Evolutionary conservation across 2,329 filamentous ascomycete genomes (phyloP).

Genomic region (Fusarium lyarnte): DNA sequence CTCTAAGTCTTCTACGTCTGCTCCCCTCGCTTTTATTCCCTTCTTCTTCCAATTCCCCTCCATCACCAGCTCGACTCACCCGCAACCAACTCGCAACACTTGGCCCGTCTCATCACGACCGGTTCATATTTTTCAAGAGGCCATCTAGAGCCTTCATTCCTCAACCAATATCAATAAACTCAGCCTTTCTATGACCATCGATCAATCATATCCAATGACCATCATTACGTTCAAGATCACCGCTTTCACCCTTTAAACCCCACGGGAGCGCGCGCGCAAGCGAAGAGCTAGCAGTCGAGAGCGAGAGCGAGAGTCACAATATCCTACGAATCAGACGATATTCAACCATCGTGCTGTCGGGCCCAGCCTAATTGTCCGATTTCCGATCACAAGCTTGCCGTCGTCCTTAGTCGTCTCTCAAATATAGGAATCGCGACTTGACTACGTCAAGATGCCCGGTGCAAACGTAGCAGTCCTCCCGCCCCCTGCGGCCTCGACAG

Average conservation of each 20-base stretch:
- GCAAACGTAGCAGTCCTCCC: constrained; percentile 72
- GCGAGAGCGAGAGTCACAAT: constrained; percentile 47
- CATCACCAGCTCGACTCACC: constrained; percentile 39
- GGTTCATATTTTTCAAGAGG: constrained; percentile 42
- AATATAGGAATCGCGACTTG: constrained; percentile 46
- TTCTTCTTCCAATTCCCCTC: constrained; percentile 38
- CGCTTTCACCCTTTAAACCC: constrained; percentile 76
- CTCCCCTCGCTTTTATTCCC: constrained; percentile 45
- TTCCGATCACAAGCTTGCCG: constrained; percentile 39
- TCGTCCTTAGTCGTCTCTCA: constrained; percentile 39
- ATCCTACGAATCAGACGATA: constrained; percentile 56
- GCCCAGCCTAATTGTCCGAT: constrained; percentile 42
- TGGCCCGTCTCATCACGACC: constrained; percentile 44
- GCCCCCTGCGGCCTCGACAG: constrained; percentile 72
- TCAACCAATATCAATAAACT: constrained; percentile 40
- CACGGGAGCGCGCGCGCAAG: constrained; percentile 73
- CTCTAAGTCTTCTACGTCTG: constrained; percentile 41
- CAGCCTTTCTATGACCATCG: constrained; percentile 55
- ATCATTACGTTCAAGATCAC: constrained; percentile 59
- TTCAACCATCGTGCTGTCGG: constrained; percentile 67
- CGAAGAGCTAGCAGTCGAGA: constrained; percentile 59
- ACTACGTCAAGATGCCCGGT: constrained; percentile 71
- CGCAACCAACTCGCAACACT: constrained; percentile 40
- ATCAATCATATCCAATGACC: constrained; percentile 62
- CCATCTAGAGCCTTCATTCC: constrained; percentile 44